Evolutionary conservation across 176 grass and related monocot genomes (phyloP), one percentile per base, ranked within the genome.

Genomic region (Neostapfia colusana): DNA sequence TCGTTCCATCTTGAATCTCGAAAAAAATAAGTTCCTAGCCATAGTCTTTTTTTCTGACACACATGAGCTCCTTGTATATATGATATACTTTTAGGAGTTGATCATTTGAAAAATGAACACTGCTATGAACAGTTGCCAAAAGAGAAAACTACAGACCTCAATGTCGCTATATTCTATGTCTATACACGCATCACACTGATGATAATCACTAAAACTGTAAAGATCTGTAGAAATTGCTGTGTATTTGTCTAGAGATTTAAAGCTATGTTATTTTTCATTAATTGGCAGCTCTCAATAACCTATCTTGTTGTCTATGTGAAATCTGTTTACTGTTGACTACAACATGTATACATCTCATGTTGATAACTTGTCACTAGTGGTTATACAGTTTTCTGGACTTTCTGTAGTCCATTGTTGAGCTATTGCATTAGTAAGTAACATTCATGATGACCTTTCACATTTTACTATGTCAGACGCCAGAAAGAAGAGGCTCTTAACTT

Each of bases 401-500:
- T 58, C 2, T 28, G 34, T 75, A 27, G 3, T 64, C 0, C 25
- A 80, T 37, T 55, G 79, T 70, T 37, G 9, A 69, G 74, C 55
- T 57, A 56, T 31, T 24, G 17, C 28, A 70, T 88, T 46, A 3
- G 10, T 70, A 54, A 46, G 34, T 50, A 48, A 62, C 39, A 1
- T 39, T 26, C 26, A 20, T 9, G 10, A 14, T 80, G 70, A 75
- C n/a, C 25, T 80, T 70, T 77, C 62, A n/a, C 73, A 51, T 45
- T 89, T 72, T 74, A 37, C 36, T 63, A 37, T 74, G 48, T 46
- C 81, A 99, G 91, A 84, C 79, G 83, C 54, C 95, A 99, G 89
- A 99, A 95, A 88, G 95, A 99, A 89, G 95, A 99, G 62, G 89
- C 95, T 53, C 89, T 99, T 76, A 88, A 99, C 43, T 99, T 99